Percentiles rank a stretch among this genome's conserved stretches.
These are phyloP conservation scores for Leccinum brunneo-olivaceum DNA, from an alignment of 1,284 basidiomycete species.

Conservation along the genomic window DNA sequence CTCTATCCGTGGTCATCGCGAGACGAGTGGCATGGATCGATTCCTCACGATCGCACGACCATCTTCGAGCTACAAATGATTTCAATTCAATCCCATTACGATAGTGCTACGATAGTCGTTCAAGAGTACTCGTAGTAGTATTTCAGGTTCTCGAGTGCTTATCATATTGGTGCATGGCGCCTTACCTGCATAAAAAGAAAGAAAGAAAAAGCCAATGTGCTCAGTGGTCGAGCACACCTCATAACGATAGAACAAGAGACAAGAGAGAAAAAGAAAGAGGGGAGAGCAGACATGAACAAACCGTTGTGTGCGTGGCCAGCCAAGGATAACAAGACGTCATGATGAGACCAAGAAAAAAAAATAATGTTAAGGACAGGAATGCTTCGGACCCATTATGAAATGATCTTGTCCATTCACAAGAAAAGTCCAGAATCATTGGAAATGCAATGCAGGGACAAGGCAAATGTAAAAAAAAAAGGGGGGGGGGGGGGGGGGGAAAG, in stretches of 20 bases:
- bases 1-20: no score
- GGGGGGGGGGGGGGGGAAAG: no score
- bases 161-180: slow-evolving; percentile 21
- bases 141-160: slow-evolving; percentile 13
- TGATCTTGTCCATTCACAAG: no score
- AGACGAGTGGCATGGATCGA: no score
- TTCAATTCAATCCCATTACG: slow-evolving; percentile 19
- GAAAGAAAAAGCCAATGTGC: slow-evolving; percentile 17
- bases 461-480: no score
- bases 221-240: slow-evolving; percentile 6
- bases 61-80: neutral
- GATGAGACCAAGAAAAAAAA: slow-evolving; percentile 14
- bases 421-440: no score
- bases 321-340: slow-evolving; percentile 21
- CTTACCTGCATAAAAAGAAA: slow-evolving; percentile 27
- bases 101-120: slow-evolving; percentile 23
- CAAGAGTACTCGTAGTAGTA: slow-evolving; percentile 27
- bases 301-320: slow-evolving; percentile 30
- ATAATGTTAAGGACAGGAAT: slow-evolving; percentile 30
- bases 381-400: slow-evolving; percentile 13
- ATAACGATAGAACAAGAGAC: slow-evolving; percentile 17
- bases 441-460: no score
- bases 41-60: no score
- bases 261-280: slow-evolving; percentile 8
- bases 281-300: slow-evolving; percentile 8